These are phyloP conservation scores for Stagonosporopsis rhizophila DNA, from an alignment of 2,329 filamentous ascomycete genomes.

Conservation along the genomic window DNA sequence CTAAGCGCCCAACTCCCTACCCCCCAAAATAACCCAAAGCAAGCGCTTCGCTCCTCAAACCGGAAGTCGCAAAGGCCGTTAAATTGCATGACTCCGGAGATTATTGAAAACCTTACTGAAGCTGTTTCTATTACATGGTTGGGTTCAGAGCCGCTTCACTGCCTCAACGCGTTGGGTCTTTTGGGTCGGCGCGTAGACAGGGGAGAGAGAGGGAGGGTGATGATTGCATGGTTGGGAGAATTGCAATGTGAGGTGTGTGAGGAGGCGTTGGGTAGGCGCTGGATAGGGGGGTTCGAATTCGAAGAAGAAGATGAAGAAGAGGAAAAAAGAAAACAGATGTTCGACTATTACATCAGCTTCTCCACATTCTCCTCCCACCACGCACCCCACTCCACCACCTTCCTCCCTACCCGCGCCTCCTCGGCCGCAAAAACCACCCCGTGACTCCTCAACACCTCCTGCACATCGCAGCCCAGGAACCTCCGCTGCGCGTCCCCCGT, in stretches of 20 bases:
- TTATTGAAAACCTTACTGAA: conserved; percentile 29
- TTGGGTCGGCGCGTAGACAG: too few relatives aligned
- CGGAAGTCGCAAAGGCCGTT: conserved; percentile 35
- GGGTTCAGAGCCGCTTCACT: too few relatives aligned
- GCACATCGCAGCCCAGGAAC: conserved; percentile 80
- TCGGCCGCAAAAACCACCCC: conserved; percentile 94
- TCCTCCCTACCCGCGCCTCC: conserved; percentile 74
- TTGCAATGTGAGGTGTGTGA: too few relatives aligned
- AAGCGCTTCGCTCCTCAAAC: conserved; percentile 25
- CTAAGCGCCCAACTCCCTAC: neutral
- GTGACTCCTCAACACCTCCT: conserved; percentile 89
- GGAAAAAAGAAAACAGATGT: too few relatives aligned
- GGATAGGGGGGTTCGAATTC: too few relatives aligned
- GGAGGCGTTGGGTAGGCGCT: too few relatives aligned
- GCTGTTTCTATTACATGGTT: conserved; percentile 14
- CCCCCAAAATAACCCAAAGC: conserved; percentile 42
- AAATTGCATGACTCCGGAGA: conserved; percentile 35
- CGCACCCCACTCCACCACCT: conserved; percentile 74
- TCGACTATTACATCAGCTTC: conserved; percentile 17
- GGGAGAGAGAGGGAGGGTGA: too few relatives aligned
- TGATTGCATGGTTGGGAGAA: too few relatives aligned
- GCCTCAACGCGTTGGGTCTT: too few relatives aligned
- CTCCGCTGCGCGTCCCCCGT: conserved; percentile 75
- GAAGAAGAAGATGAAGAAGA: too few relatives aligned
- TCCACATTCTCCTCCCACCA: conserved; percentile 75